Evolutionary conservation across 805 yeast genomes (phyloP).

Genomic region (Candida yuanshanica): DNA sequence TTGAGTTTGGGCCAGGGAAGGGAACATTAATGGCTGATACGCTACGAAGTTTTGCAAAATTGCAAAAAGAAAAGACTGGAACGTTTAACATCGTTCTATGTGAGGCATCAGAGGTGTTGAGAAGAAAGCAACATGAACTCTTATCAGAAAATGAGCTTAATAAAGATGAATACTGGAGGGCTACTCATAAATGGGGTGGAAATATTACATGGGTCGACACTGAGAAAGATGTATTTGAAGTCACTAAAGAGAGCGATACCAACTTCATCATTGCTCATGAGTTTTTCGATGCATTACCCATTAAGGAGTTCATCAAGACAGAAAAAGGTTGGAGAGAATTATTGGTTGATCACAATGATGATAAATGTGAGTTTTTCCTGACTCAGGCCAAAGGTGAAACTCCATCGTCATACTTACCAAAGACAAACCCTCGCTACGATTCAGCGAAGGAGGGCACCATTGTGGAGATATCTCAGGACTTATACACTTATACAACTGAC

Average conservation of each 20-base stretch:
- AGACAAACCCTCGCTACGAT: slow-evolving; percentile 42
- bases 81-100: slow-evolving; percentile 43
- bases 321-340: slow-evolving; percentile 75
- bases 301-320: slow-evolving; percentile 59
- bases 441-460: slow-evolving; percentile 50
- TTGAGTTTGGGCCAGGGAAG: slow-evolving; percentile 83
- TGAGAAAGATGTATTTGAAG: slow-evolving; percentile 37
- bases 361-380: slow-evolving; percentile 40
- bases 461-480: slow-evolving; percentile 72
- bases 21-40: slow-evolving; percentile 75
- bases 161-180: slow-evolving; percentile 11
- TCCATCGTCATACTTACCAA: slow-evolving; percentile 55
- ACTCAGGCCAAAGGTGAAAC: slow-evolving; percentile 55
- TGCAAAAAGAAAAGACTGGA: slow-evolving; percentile 28
- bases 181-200: slow-evolving; percentile 39
- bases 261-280: slow-evolving; percentile 78
- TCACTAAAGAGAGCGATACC: slow-evolving; percentile 24
- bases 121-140: slow-evolving; percentile 46
- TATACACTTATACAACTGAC: slow-evolving; percentile 50
- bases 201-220: slow-evolving; percentile 56
- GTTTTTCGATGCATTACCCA: slow-evolving; percentile 82
- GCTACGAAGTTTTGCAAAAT: slow-evolving; percentile 36
- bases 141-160: slow-evolving; percentile 36
- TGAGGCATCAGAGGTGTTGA: slow-evolving; percentile 66
- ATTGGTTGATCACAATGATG: slow-evolving; percentile 48